Percentiles rank a stretch among this genome's conserved stretches.
Evolutionary conservation across 306 rosid genomes (phyloP).

Genomic region (Gleditsia sinensis): DNA sequence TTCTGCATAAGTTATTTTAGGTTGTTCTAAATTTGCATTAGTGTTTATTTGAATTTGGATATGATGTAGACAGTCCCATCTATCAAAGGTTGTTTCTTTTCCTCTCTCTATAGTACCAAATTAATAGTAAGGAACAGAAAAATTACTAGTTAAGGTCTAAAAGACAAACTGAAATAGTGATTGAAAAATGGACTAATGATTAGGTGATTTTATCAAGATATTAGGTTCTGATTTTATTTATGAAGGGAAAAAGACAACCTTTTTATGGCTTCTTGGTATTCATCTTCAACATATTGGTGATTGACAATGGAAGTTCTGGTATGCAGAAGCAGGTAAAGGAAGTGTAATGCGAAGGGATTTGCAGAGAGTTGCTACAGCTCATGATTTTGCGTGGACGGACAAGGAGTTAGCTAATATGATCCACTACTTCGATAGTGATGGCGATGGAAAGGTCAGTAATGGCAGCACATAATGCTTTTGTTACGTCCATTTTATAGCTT

Average conservation of each 20-base stretch:
- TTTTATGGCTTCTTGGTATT: constrained; percentile 10
- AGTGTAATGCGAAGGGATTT: constrained; percentile 58
- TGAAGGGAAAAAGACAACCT: not conserved
- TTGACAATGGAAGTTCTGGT: constrained; percentile 39
- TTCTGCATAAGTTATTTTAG: not conserved
- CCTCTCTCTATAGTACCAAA: not conserved
- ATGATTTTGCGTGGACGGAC: constrained; percentile 82
- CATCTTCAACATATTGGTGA: not conserved
- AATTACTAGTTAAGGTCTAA: not conserved
- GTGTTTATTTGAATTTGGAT: not conserved
- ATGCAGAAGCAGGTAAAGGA: constrained; percentile 72
- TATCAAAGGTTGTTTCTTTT: not conserved
- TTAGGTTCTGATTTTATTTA: constrained; percentile 26
- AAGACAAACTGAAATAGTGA: no score
- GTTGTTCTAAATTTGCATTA: not conserved
- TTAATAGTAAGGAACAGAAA: not conserved
- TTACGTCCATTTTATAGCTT: not conserved
- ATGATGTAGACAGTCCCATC: not conserved
- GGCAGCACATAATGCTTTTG: not conserved
- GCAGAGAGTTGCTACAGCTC: constrained; percentile 66
- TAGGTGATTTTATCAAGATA: no score
- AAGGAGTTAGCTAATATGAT: constrained; percentile 77
- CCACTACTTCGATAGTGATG: constrained; percentile 73
- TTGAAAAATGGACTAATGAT: no score
- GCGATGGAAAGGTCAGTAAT: constrained; percentile 71